phyloP scores from a whole-genome alignment of 345 rosid genomes.

The Syzygium grande region DNA sequence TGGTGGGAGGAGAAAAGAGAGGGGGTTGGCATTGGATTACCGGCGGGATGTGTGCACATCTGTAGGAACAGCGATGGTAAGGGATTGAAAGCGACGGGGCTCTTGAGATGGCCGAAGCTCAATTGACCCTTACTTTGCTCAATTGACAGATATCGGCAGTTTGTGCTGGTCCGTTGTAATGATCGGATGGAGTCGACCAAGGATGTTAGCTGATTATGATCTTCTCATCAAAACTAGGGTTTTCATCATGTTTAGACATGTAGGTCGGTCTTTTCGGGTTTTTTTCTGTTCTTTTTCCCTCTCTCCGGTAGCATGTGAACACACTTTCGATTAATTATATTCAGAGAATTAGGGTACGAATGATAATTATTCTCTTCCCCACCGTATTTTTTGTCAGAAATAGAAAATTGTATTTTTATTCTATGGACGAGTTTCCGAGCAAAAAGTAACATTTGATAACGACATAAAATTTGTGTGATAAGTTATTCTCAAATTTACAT shows the following conservation, averaged over 20 bases:
- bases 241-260: not conserved
- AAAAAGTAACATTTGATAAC: no score
- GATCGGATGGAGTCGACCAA: not conserved
- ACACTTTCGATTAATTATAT: no score
- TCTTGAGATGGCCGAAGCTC: not conserved
- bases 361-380: no score
- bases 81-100: not conserved
- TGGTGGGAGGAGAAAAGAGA: not conserved
- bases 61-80: not conserved
- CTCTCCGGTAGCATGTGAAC: no score
- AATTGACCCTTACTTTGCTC: not conserved
- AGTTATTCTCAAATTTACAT: no score
- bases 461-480: no score
- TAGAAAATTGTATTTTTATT: no score
- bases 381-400: no score
- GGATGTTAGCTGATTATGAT: not conserved
- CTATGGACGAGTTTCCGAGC: no score
- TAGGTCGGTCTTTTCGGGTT: rapidly evolving
- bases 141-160: not conserved
- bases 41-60: not conserved
- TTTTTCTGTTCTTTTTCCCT: not conserved
- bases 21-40: no score
- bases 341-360: no score
- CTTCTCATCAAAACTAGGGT: no score
- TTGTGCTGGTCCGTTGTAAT: not conserved